Conservation (phyloP, 768 basidiomycete species). For the Scleroderma bovista region DNA sequence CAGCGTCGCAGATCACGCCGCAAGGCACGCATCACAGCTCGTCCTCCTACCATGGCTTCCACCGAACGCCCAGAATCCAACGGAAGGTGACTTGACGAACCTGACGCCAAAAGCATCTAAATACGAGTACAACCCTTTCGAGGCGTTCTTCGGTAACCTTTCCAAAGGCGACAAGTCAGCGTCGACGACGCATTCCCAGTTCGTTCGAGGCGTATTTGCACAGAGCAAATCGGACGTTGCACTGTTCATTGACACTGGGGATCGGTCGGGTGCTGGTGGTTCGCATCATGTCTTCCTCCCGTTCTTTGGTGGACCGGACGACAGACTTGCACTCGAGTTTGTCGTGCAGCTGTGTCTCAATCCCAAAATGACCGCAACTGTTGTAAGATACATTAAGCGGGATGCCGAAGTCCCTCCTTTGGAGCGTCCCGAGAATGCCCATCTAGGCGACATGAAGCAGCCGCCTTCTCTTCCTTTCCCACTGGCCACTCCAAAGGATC, state of each 20-base stretch:
- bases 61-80: conserved; percentile 19
- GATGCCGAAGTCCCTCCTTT: conserved; percentile 28
- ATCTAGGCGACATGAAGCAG: conserved; percentile 23
- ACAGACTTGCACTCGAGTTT: conserved; percentile 79
- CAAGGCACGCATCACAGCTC: conserved; percentile 56
- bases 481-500: conserved; percentile 17
- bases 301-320: conserved; percentile 94
- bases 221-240: conserved; percentile 72
- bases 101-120: conserved; percentile 10
- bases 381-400: conserved; percentile 57
- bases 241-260: conserved; percentile 70
- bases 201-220: conserved; percentile 76
- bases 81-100: conserved; percentile 4
- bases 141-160: conserved; percentile 46
- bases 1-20: conserved; percentile 65
- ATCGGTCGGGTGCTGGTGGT: conserved; percentile 24
- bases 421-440: conserved; percentile 20
- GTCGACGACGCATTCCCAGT: conserved; percentile 67
- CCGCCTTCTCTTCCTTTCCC: conserved; percentile 11
- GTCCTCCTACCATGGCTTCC: conserved; percentile 81
- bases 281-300: conserved; percentile 73
- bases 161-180: conserved; percentile 35
- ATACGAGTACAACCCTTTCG: conserved; percentile 59
- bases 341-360: conserved; percentile 79
- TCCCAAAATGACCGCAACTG: conserved; percentile 62